Conservation (phyloP, 2,329 filamentous ascomycete species). For the Venturia aucupariae region DNA sequence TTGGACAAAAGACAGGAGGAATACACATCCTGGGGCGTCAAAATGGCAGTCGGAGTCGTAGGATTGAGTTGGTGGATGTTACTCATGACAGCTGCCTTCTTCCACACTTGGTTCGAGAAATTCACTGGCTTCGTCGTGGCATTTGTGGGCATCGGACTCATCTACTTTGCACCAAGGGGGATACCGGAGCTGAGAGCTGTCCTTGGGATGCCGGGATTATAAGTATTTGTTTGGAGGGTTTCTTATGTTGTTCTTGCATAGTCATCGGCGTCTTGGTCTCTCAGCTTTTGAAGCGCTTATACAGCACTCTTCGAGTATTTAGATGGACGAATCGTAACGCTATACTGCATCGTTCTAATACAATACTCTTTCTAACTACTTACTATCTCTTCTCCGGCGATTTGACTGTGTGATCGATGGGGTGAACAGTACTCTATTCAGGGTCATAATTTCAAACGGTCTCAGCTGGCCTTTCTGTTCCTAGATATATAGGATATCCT, state of each 20-base stretch:
- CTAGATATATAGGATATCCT: not conserved
- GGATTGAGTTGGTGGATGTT: slow-evolving; percentile 86
- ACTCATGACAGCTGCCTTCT: slow-evolving; percentile 96
- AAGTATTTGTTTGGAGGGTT: not conserved
- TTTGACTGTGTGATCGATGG: no score
- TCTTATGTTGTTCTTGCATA: not conserved
- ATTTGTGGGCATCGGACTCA: slow-evolving; percentile 33
- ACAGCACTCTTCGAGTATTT: not conserved
- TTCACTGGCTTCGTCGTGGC: slow-evolving; percentile 42
- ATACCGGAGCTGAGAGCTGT: slow-evolving; percentile 33
- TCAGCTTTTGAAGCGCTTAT: not conserved
- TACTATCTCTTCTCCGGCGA: no score
- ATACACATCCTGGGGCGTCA: slow-evolving; percentile 40
- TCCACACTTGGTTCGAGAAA: slow-evolving; percentile 99
- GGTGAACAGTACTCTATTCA: no score
- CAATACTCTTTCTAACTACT: no score
- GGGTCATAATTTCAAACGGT: not conserved
- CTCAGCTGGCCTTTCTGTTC: not conserved
- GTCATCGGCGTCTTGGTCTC: not conserved
- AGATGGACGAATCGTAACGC: not conserved
- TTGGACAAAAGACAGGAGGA: slow-evolving; percentile 17
- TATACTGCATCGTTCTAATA: not conserved
- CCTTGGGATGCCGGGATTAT: slow-evolving; percentile 39
- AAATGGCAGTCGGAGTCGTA: slow-evolving; percentile 49
- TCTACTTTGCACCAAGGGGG: slow-evolving; percentile 41